Conservation (phyloP, 2,329 filamentous ascomycete species). For the Phialemonium atrogriseum region DNA sequence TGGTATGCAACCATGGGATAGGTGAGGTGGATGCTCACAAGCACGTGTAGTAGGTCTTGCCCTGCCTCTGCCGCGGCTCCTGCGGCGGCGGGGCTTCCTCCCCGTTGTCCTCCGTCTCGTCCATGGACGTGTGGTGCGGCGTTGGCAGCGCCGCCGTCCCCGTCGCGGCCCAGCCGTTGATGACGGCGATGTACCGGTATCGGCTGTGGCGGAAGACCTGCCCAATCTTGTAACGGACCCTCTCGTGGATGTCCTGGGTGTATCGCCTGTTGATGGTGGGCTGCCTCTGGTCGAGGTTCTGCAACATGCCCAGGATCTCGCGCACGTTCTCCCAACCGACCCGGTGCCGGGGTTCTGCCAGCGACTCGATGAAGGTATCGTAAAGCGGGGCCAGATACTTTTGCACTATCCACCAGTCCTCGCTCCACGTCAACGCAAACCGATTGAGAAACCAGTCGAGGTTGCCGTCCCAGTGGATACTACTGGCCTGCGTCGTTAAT, state of each 20-base stretch:
- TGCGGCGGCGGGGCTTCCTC: conserved; percentile 32
- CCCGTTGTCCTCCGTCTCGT: conserved; percentile 34
- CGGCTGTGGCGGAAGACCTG: conserved; percentile 77
- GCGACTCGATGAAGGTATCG: conserved; percentile 27
- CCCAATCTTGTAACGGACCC: conserved; percentile 62
- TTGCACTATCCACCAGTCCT: conserved; percentile 65
- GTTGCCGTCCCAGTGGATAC: conserved; percentile 48
- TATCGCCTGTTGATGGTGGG: conserved; percentile 25
- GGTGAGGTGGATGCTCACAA: conserved; percentile 56
- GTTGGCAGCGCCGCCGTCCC: conserved; percentile 16
- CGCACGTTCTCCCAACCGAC: conserved; percentile 25
- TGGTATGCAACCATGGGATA: conserved; percentile 21
- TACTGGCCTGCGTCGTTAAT: conserved; percentile 40
- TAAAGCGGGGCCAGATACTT: conserved; percentile 59
- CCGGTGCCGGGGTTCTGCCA: conserved; percentile 19
- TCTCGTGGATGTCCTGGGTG: conserved; percentile 22
- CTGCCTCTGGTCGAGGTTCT: conserved; percentile 33
- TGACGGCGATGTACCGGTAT: conserved; percentile 71
- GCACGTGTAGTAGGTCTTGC: conserved; percentile 75
- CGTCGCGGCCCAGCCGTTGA: conserved; percentile 73
- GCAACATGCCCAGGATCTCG: conserved; percentile 29
- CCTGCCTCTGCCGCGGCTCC: conserved; percentile 51
- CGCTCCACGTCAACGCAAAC: conserved; percentile 57
- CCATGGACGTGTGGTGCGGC: conserved; percentile 14
- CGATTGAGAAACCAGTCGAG: conserved; percentile 57